These are phyloP conservation scores for Fallopia convolvulus DNA, from an alignment of 148 eudicot genomes.

Conservation along the genomic window DNA sequence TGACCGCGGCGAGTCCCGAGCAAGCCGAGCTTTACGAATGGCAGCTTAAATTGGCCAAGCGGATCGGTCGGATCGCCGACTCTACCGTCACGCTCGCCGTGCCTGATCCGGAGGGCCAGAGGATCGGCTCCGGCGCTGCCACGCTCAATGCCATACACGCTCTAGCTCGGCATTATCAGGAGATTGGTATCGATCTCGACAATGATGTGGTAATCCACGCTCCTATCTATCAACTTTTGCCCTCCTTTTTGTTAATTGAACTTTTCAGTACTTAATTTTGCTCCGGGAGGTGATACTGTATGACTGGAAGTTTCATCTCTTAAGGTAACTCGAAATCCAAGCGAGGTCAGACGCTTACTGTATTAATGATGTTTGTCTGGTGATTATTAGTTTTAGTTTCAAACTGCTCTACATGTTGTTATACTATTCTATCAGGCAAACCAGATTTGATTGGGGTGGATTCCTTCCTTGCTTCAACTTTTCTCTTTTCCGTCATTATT, in stretches of 20 bases:
- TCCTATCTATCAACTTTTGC: neutral
- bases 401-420: neutral
- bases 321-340: neutral
- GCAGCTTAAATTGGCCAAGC: slow-evolving; percentile 83
- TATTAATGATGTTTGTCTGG: neutral
- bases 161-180: slow-evolving; percentile 48
- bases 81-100: slow-evolving; percentile 78
- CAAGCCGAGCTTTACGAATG: slow-evolving; percentile 78
- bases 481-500: neutral
- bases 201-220: slow-evolving; percentile 4
- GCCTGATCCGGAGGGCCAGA: slow-evolving; percentile 76
- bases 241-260: neutral
- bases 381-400: too few relatives aligned
- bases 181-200: slow-evolving; percentile 7
- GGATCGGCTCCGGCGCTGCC: slow-evolving; percentile 97
- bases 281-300: neutral
- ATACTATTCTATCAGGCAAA: neutral
- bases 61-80: slow-evolving; percentile 67
- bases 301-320: neutral
- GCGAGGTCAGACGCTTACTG: neutral
- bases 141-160: slow-evolving; percentile 75
- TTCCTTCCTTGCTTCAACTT: neutral
- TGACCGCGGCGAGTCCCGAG: slow-evolving; percentile 91
- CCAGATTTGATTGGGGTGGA: neutral
- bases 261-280: neutral